These are phyloP conservation scores for Nicotiana sylvestris DNA, from an alignment of 257 asterid genomes.

Conservation along the genomic window DNA sequence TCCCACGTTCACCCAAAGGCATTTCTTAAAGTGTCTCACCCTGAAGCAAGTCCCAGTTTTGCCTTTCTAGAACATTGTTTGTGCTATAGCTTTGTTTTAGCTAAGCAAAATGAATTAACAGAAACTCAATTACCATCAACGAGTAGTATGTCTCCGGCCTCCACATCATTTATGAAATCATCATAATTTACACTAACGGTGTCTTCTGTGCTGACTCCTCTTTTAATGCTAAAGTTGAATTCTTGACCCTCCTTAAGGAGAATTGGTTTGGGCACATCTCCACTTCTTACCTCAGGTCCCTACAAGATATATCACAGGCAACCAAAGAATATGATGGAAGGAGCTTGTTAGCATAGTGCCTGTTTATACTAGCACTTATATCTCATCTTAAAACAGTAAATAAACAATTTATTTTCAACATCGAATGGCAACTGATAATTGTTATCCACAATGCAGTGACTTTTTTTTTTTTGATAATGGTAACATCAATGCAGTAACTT, in stretches of 20 bases:
- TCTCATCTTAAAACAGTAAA: neutral
- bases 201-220: slow-evolving; percentile 77
- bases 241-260: slow-evolving; percentile 88
- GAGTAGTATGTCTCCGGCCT: slow-evolving; percentile 71
- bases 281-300: slow-evolving; percentile 99
- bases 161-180: slow-evolving; percentile 89
- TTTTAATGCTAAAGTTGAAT: slow-evolving; percentile 78
- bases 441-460: neutral
- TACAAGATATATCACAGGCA: slow-evolving; percentile 25
- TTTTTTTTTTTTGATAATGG: no score
- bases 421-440: neutral
- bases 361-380: neutral
- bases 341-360: neutral
- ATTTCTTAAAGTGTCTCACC: neutral
- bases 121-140: slow-evolving; percentile 71
- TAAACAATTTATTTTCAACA: neutral
- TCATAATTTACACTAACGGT: slow-evolving; percentile 98
- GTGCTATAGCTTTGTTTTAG: neutral
- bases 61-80: neutral
- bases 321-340: neutral
- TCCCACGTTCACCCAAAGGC: neutral
- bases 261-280: slow-evolving; percentile 81
- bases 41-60: neutral
- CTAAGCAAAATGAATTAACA: neutral
- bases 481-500: neutral